Percentiles rank a stretch among this genome's conserved stretches.
These are phyloP conservation scores for Tetrapisispora namnaoensis DNA, from an alignment of 805 yeast genomes.

Conservation along the genomic window DNA sequence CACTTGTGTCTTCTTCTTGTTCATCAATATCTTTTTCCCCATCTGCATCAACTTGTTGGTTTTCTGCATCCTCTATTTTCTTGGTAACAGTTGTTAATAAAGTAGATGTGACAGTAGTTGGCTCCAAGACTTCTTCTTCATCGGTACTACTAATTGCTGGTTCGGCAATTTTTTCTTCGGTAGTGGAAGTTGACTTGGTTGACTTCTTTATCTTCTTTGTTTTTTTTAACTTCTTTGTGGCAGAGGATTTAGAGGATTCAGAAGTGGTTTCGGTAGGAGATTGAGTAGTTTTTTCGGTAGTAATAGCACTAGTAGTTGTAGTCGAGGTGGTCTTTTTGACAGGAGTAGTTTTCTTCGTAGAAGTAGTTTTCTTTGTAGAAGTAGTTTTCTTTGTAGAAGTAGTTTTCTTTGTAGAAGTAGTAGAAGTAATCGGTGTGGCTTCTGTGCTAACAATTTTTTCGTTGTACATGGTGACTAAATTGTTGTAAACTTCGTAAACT, in stretches of 20 bases:
- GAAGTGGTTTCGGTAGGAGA: not conserved
- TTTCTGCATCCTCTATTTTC: not conserved
- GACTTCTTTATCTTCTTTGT: not conserved
- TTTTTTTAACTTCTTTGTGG: not conserved
- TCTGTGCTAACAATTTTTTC: not conserved
- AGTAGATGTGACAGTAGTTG: slow-evolving; percentile 2
- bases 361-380: too few relatives aligned
- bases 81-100: slow-evolving; percentile 1
- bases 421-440: not conserved
- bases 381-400: too few relatives aligned
- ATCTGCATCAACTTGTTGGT: too few relatives aligned
- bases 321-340: not conserved
- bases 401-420: too few relatives aligned
- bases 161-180: not conserved
- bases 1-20: not conserved
- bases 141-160: not conserved
- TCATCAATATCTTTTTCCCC: not conserved
- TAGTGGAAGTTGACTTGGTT: not conserved
- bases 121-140: slow-evolving; percentile 1
- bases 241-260: not conserved
- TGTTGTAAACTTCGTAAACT: not conserved
- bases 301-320: not conserved
- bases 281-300: not conserved
- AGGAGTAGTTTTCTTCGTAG: too few relatives aligned
- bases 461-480: not conserved